Base-by-base conservation (phyloP, 2,329 filamentous ascomycete species). In the Decorospora gaudefroyi region DNA sequence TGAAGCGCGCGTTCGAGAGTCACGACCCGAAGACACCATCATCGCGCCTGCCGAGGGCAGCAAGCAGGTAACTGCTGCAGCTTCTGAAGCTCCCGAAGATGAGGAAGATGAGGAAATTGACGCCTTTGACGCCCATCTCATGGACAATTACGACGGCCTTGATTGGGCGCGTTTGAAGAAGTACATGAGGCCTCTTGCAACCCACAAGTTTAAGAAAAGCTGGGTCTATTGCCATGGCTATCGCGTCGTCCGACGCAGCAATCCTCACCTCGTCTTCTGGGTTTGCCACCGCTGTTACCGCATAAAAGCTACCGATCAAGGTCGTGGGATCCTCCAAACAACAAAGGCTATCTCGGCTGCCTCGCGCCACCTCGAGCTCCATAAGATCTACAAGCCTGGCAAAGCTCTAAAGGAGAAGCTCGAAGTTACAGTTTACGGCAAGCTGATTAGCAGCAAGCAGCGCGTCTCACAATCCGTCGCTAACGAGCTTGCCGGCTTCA, bases 151-250 rank as follows among this genome's bases (percentile, higher is more conserved):
- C 13, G 10, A 40, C 12, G 18, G 36, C 17, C 30, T 40, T n/a
- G 15, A 40, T 40, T 40, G n/a, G 36, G 25, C 17, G 22, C 27
- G 36, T 21, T 40, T 40, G 16, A 30, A 32, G 26, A 40, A 40
- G 36, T 40, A 3, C 9, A 4, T 23, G 36, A 11, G 15, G 36
- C 36, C 27, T 10, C 36, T 40, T 1, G 5, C 2, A 1, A 30
- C 3, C 26, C 25, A 40, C 17, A 40, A 40, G n/a, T 40, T 13
- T n/a, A 30, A 18, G 17, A 40, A 40, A 32, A 40, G 36, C 26
- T 40, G n/a, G 36, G 28, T 40, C 26, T 40, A 40, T 31, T n/a
- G 9, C 1, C 13, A 40, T 31, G 19, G 36, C 36, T 40, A 40
- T 32, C 26, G 36, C 36, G 36, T 40, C 13, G 26, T 18, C n/a